Base-by-base conservation (phyloP, 2,329 filamentous ascomycete species). In the Fusarium torreyae region DNA sequence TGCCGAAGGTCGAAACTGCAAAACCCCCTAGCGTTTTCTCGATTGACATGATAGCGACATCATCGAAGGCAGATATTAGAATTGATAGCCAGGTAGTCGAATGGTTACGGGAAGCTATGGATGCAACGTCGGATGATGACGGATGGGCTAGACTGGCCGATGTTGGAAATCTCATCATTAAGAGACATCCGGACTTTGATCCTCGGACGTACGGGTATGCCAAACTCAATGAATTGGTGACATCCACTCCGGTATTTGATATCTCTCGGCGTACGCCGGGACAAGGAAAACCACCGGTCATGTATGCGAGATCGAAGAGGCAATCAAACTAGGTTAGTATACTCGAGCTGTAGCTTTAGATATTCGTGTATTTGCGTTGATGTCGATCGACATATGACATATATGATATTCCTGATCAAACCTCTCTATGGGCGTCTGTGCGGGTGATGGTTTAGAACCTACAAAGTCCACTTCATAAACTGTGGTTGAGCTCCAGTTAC, bases 161-260 rank as follows among this genome's bases (percentile, higher is more conserved):
- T 0, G 70, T 80, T 2, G 78, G 78, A 5, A 1, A 1, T 3
- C 62, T 77, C 7, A 67, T 79, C 17, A 69, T 26, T 8, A 73
- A 73, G 53, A 64, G 62, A 55, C 63, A 75, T 13, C 72, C 78
- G 0, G 77, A 78, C 9, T 80, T 79, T 24, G 77, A 78, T 33
- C 15, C 68, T 8, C 71, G 77, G 3, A 77, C 50, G 2, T 79
- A 75, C 17, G 76, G 76, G 0, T 77, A 66, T 22, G 7, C 8
- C 3, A 77, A 76, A 49, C 49, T 79, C 0, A 68, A 61, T 15
- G 59, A 69, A 1, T 22, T 78, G 17, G 13, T 71, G 2, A 9
- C 2, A 15, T 31, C 46, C 4, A 42, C 10, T 3, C 6, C 39
- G 4, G 13, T 8, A 13, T 63, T 69, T 40, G 66, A 67, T 10